Evolutionary conservation across 306 rosid genomes (phyloP).

Genomic region (Vigna hirtella): DNA sequence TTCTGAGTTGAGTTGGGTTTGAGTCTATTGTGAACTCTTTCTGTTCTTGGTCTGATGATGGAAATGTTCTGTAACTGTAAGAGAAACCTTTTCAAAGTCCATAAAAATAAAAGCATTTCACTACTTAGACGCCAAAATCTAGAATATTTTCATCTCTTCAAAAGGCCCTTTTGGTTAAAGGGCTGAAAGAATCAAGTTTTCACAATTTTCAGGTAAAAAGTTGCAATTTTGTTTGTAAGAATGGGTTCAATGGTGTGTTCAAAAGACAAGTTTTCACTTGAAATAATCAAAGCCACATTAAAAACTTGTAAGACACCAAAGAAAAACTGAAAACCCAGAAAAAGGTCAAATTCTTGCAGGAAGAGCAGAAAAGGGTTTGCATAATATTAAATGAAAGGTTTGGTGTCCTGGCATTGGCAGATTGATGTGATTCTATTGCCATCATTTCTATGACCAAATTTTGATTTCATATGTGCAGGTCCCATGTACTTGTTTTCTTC

Average conservation of each 20-base stretch:
- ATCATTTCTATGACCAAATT: neutral
- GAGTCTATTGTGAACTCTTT: neutral
- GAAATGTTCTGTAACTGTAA: neutral
- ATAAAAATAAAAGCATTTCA: neutral
- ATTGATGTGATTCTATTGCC: conserved; percentile 7
- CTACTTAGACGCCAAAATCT: neutral
- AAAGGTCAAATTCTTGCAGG: neutral
- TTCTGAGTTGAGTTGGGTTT: neutral
- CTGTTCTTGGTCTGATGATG: neutral
- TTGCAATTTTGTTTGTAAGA: neutral
- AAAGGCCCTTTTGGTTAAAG: neutral
- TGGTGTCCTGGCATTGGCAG: neutral
- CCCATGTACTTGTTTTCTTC: conserved; percentile 39
- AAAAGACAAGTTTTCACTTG: neutral
- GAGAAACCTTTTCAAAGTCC: neutral
- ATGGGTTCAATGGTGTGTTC: neutral
- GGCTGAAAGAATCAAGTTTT: neutral
- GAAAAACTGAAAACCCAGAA: neutral
- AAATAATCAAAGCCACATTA: neutral
- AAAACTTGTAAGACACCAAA: neutral
- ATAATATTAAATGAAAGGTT: neutral
- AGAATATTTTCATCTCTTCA: neutral
- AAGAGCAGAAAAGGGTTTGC: conserved; percentile 12
- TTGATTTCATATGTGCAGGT: conserved; percentile 48
- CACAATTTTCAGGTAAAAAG: neutral